Evolutionary conservation across 495 filamentous ascomycete genomes (phyloP).

Genomic region (Aspergillus wentii): DNA sequence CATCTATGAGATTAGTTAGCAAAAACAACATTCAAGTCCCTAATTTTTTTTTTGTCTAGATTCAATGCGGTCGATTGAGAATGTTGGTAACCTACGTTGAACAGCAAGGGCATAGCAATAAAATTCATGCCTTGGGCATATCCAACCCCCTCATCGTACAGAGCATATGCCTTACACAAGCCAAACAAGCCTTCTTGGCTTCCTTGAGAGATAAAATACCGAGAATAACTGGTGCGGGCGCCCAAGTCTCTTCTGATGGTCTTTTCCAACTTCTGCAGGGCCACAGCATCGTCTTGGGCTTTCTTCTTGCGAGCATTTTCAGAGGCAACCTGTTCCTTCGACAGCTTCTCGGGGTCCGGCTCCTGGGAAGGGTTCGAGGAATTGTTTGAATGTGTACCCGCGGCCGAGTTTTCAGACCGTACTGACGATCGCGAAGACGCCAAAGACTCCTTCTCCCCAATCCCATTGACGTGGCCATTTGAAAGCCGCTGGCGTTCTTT

Average conservation of each 20-base stretch:
- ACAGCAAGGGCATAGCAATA: slow-evolving; percentile 92
- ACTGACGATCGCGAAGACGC: slow-evolving; percentile 75
- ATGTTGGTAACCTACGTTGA: slow-evolving; percentile 63
- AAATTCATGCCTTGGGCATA: slow-evolving; percentile 99
- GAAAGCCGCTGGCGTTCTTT: slow-evolving; percentile 52
- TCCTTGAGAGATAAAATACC: slow-evolving; percentile 79
- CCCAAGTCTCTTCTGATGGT: slow-evolving; percentile 84
- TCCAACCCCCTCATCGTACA: slow-evolving; percentile 90
- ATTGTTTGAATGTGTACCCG: slow-evolving; percentile 55
- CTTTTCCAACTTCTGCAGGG: slow-evolving; percentile 82
- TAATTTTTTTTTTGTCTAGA: too few species aligned
- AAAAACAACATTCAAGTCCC: too few species aligned
- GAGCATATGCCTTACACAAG: slow-evolving; percentile 93
- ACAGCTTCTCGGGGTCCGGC: slow-evolving; percentile 56
- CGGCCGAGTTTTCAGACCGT: slow-evolving; percentile 72
- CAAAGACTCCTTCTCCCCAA: slow-evolving; percentile 54
- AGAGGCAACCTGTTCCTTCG: slow-evolving; percentile 61
- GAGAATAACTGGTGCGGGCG: slow-evolving; percentile 91
- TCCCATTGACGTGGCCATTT: slow-evolving; percentile 38
- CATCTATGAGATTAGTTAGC: slow-evolving; percentile 56
- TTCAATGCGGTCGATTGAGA: background rate
- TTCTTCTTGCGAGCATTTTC: slow-evolving; percentile 67
- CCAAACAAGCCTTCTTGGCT: slow-evolving; percentile 94
- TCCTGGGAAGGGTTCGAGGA: slow-evolving; percentile 56
- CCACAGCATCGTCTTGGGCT: slow-evolving; percentile 67